These are phyloP conservation scores for Exophiala sideris DNA, from an alignment of 2,329 filamentous ascomycete species.

Conservation along the genomic window DNA sequence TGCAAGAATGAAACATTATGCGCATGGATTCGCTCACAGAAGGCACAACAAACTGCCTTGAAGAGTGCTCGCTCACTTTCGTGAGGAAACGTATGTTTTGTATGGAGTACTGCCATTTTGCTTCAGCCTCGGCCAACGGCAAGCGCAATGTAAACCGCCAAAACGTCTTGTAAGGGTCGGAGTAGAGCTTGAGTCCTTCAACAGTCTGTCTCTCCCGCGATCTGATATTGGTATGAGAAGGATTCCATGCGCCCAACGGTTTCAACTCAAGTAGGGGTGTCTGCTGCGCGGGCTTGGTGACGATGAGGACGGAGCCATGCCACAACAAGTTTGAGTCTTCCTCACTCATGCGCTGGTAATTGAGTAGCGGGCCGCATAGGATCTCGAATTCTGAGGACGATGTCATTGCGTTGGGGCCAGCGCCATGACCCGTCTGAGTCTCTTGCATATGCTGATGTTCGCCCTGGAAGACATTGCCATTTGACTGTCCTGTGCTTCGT, in stretches of 20 bases:
- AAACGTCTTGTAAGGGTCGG: conserved; percentile 58
- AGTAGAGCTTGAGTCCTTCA: conserved; percentile 56
- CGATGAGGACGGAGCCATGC: conserved; percentile 82
- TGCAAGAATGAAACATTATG: conserved; percentile 68
- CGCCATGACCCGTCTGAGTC: conserved; percentile 23
- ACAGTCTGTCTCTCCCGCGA: conserved; percentile 23
- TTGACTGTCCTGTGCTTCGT: conserved; percentile 10
- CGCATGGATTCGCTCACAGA: conserved; percentile 63
- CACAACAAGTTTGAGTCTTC: conserved; percentile 49
- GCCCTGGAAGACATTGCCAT: conserved; percentile 6
- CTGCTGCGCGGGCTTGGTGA: conserved; percentile 68
- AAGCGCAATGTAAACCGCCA: conserved; percentile 57
- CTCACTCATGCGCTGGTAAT: conserved; percentile 45
- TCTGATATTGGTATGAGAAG: conserved; percentile 1
- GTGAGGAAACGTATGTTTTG: conserved; percentile 62
- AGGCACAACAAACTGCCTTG: conserved; percentile 55
- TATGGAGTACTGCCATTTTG: conserved; percentile 75
- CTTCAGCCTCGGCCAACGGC: conserved; percentile 69
- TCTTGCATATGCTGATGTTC: conserved; percentile 14
- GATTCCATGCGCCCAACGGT: conserved; percentile 40
- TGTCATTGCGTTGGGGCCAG: conserved; percentile 27
- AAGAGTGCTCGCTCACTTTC: conserved; percentile 48
- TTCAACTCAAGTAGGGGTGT: conserved; percentile 60
- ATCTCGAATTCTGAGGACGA: conserved; percentile 36
- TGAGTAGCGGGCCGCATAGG: conserved; percentile 48